phyloP scores from a whole-genome alignment of 2,329 filamentous ascomycete species.

The Nectriaceae sp. region DNA sequence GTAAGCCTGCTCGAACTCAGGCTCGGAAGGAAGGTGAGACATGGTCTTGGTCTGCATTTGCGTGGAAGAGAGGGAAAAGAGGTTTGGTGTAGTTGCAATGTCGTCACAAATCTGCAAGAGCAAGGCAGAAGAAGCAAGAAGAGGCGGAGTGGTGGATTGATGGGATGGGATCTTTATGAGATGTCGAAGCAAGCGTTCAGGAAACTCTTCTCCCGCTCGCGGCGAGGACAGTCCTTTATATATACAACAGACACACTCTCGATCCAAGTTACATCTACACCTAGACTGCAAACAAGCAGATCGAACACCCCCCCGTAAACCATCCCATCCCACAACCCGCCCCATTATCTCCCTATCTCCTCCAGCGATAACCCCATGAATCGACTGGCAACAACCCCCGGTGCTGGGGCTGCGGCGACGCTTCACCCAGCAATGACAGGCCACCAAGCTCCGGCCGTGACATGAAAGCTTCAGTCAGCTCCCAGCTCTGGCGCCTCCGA shows the following conservation, averaged over 20 bases:
- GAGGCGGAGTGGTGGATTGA: not conserved
- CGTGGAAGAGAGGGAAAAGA: not conserved
- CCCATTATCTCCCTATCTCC: not conserved
- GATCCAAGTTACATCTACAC: not conserved
- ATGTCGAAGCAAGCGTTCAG: too few relatives aligned
- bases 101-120: too few relatives aligned
- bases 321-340: not conserved
- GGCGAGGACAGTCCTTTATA: not conserved
- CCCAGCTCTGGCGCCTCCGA: constrained; percentile 11
- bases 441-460: constrained; percentile 18
- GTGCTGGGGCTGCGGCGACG: not conserved
- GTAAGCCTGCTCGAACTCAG: constrained; percentile 99
- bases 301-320: too few relatives aligned
- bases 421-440: constrained; percentile 2
- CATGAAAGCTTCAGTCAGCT: constrained; percentile 27
- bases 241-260: not conserved
- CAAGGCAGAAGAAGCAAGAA: too few relatives aligned
- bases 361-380: constrained; percentile 1
- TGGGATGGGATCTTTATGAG: too few relatives aligned
- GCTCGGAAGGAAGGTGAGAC: constrained; percentile 85
- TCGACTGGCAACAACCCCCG: not conserved
- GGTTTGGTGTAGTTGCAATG: constrained; percentile 13
- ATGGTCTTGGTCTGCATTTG: constrained; percentile 49
- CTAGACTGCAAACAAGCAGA: too few relatives aligned
- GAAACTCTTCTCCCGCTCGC: not conserved